These are phyloP conservation scores for Strobilomyces dryophilus DNA, from an alignment of 768 basidiomycete genomes.

Conservation along the genomic window DNA sequence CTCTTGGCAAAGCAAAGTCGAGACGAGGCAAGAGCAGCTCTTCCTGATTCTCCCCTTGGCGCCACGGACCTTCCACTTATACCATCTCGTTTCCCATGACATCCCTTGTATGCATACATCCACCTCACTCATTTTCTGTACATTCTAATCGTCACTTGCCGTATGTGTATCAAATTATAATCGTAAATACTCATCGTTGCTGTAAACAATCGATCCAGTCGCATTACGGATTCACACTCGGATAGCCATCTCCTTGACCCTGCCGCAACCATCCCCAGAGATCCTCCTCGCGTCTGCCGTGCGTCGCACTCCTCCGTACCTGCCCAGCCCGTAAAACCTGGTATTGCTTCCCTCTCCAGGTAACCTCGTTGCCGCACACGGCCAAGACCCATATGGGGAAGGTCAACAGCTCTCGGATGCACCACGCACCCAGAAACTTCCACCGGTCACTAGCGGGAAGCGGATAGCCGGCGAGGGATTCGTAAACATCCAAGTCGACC, in stretches of 20 bases:
- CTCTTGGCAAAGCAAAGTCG: slow-evolving; percentile 36
- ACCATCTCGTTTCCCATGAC: slow-evolving; percentile 20
- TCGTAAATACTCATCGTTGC: slow-evolving; percentile 26
- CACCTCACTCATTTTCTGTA: slow-evolving; percentile 29
- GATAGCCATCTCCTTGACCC: slow-evolving; percentile 10
- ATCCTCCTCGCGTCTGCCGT: slow-evolving; percentile 15
- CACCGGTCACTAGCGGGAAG: slow-evolving; percentile 45
- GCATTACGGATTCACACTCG: slow-evolving; percentile 16
- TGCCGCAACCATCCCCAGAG: slow-evolving; percentile 24
- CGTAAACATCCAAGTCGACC: slow-evolving; percentile 81
- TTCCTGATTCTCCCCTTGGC: slow-evolving; percentile 22
- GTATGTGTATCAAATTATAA: slow-evolving; percentile 33
- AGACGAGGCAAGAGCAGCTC: slow-evolving; percentile 30
- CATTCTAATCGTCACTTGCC: slow-evolving; percentile 30
- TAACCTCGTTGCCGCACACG: slow-evolving; percentile 75
- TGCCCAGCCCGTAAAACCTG: slow-evolving; percentile 71
- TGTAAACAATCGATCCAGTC: slow-evolving; percentile 24
- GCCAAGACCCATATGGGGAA: slow-evolving; percentile 87
- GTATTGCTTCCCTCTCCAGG: slow-evolving; percentile 85
- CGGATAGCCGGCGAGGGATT: slow-evolving; percentile 67
- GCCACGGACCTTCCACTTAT: slow-evolving; percentile 23
- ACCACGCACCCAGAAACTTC: slow-evolving; percentile 76
- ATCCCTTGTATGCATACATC: slow-evolving; percentile 28
- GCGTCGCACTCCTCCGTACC: slow-evolving; percentile 36
- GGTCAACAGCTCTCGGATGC: slow-evolving; percentile 72